phyloP scores from a whole-genome alignment of 192 early-diverging fungal species.

The Tieghemiomyces parasiticus region DNA sequence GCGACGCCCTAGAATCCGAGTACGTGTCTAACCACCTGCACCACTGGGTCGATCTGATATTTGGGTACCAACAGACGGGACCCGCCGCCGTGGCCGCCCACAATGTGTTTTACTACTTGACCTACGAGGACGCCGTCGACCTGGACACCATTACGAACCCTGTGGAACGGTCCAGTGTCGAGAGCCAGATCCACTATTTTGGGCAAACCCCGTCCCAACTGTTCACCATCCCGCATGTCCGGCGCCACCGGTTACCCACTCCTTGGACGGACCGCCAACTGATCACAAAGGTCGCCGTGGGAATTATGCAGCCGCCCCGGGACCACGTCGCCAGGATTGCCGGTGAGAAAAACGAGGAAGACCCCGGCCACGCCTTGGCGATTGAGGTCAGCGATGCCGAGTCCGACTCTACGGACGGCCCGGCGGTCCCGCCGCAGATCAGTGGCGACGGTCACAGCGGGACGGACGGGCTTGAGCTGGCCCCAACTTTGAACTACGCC shows the following conservation, averaged over 20 bases:
- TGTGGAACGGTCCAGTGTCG: slow-evolving; percentile 73
- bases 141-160: slow-evolving; percentile 78
- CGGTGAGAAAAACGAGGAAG: too few relatives aligned
- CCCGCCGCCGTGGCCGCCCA: slow-evolving; percentile 64
- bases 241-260: slow-evolving; percentile 11
- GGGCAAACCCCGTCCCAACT: slow-evolving; percentile 89
- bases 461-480: too few relatives aligned
- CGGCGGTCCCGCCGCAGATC: too few relatives aligned
- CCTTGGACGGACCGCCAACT: too few relatives aligned
- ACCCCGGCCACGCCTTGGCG: too few relatives aligned
- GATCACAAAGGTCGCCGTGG: too few relatives aligned
- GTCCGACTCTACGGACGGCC: too few relatives aligned
- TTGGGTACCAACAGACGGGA: slow-evolving; percentile 92
- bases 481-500: neutral
- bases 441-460: too few relatives aligned
- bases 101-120: slow-evolving; percentile 94
- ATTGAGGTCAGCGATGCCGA: too few relatives aligned
- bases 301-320: too few relatives aligned
- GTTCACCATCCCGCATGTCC: slow-evolving; percentile 73
- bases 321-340: too few relatives aligned
- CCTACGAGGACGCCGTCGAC: slow-evolving; percentile 93
- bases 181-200: slow-evolving; percentile 94
- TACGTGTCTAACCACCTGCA: slow-evolving; percentile 79
- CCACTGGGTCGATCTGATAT: slow-evolving; percentile 92
- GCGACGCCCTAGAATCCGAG: slow-evolving; percentile 62